Conservation (phyloP, 805 yeast species). For the Hermanozyma aechmeae region DNA sequence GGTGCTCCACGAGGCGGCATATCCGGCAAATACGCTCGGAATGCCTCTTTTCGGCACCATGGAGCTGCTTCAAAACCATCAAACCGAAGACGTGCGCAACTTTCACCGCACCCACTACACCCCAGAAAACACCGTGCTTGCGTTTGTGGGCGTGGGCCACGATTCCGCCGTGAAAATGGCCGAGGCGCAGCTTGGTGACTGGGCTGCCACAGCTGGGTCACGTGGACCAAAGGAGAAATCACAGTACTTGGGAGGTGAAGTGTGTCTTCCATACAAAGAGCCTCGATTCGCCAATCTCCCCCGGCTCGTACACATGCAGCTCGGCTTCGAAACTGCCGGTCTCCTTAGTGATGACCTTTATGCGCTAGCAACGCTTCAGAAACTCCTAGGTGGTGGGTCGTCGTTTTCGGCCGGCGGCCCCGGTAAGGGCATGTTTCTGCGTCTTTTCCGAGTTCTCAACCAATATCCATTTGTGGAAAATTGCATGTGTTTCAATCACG, state of each 20-base stretch:
- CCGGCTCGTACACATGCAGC: slow-evolving; percentile 74
- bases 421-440: slow-evolving; percentile 96
- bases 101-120: slow-evolving; percentile 62
- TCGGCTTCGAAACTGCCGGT: slow-evolving; percentile 83
- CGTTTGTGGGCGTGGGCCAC: slow-evolving; percentile 79
- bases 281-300: slow-evolving; percentile 43
- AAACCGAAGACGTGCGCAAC: slow-evolving; percentile 40
- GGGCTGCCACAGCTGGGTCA: slow-evolving; percentile 20
- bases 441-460: slow-evolving; percentile 84
- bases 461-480: slow-evolving; percentile 87
- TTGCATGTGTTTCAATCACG: slow-evolving; percentile 80
- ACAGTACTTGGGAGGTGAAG: slow-evolving; percentile 45
- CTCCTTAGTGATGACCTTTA: slow-evolving; percentile 80
- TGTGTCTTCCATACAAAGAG: slow-evolving; percentile 25
- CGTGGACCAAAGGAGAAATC: slow-evolving; percentile 37
- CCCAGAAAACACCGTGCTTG: slow-evolving; percentile 77
- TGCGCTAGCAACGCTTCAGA: slow-evolving; percentile 83
- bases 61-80: slow-evolving; percentile 51
- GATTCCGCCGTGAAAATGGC: slow-evolving; percentile 59
- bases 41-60: slow-evolving; percentile 76
- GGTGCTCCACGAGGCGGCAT: slow-evolving; percentile 80
- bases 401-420: slow-evolving; percentile 99
- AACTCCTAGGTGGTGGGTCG: slow-evolving; percentile 92
- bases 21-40: slow-evolving; percentile 63
- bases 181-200: slow-evolving; percentile 52